These are phyloP conservation scores for Magnusiomyces fungicola DNA, from an alignment of 1,139 yeast genomes.

Conservation along the genomic window DNA sequence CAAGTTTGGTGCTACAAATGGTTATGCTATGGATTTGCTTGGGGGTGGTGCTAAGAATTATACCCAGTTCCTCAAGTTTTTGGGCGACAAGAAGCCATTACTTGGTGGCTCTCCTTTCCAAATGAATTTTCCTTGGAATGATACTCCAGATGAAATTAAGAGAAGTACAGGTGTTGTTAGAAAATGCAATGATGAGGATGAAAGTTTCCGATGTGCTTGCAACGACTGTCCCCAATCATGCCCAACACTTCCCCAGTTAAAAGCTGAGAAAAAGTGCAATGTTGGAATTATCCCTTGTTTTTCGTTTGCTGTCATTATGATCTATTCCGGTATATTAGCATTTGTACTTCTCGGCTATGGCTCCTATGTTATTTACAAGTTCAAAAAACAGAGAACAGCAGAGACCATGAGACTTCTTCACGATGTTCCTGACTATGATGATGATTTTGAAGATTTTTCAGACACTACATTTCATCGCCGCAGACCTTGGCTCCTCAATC, in stretches of 20 bases:
- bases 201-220: conserved; percentile 70
- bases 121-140: conserved; percentile 60
- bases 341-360: conserved; percentile 36
- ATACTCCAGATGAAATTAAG: conserved; percentile 26
- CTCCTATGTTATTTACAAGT: conserved; percentile 14
- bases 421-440: conserved; percentile 23
- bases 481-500: conserved; percentile 5
- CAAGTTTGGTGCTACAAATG: conserved; percentile 90
- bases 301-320: conserved; percentile 51
- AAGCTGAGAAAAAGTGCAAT: conserved; percentile 39
- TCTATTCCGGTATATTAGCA: conserved; percentile 42
- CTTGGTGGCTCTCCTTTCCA: conserved; percentile 96
- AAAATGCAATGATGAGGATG: conserved; percentile 54
- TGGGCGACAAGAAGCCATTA: conserved; percentile 90
- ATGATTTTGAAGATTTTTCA: conserved; percentile 20
- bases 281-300: conserved; percentile 67
- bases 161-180: conserved; percentile 36
- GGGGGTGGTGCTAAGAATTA: conserved; percentile 91
- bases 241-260: conserved; percentile 51
- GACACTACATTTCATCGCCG: background rate
- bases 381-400: conserved; percentile 15
- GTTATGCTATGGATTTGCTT: conserved; percentile 91
- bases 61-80: conserved; percentile 65
- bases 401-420: conserved; percentile 20
- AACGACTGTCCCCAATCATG: conserved; percentile 47